Evolutionary conservation across 352 stramenopile species (phyloP), one percentile per base, ranked within the genome.

Genomic region (Aphanomyces invadans): DNA sequence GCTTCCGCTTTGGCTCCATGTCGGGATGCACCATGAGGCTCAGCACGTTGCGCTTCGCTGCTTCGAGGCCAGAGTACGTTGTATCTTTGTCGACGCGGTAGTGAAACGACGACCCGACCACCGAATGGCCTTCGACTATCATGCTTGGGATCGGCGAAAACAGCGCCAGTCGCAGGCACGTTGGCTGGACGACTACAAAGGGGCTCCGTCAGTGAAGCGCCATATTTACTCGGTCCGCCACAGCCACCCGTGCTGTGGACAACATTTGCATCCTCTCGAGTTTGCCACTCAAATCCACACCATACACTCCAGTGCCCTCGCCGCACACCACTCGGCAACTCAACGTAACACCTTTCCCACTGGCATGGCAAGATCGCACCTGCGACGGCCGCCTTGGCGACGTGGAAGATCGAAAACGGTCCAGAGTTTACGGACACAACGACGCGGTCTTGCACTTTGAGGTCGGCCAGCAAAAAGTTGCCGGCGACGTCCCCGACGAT

Each of bases 11-110:
- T 11, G 21, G 15, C 15, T 57, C 49, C 29, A 79, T 79, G 7
- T 74, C 63, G 51, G 67, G 60, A 65, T 79, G 80, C 70, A 87
- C 74, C 74, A 91, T 88, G 59, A 91, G 66, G 65, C 71, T 73
- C 52, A 89, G 76, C 38, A 93, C 75, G 70, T 93, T 90, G 63
- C 89, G 81, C 61, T 89, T 93, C 0, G 85, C 80, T 12, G 80
- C 75, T 68, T 65, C 75, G 39, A 91, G 75, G n/a, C 79, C 81
- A 53, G 76, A 89, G 55, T 79, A 71, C 17, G 89, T 83, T 15
- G 73, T 51, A 29, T 93, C 78, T 71, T 89, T 88, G 68, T 93
- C 85, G n/a, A 93, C 53, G 51, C 85, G 77, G 78, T 81, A 93
- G 1, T 74, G 81, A 56, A 80, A 90, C 17, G 79, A 46, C 26